Evolutionary conservation across 1,284 basidiomycete species (phyloP).

Genomic region (Naganishia sp.): DNA sequence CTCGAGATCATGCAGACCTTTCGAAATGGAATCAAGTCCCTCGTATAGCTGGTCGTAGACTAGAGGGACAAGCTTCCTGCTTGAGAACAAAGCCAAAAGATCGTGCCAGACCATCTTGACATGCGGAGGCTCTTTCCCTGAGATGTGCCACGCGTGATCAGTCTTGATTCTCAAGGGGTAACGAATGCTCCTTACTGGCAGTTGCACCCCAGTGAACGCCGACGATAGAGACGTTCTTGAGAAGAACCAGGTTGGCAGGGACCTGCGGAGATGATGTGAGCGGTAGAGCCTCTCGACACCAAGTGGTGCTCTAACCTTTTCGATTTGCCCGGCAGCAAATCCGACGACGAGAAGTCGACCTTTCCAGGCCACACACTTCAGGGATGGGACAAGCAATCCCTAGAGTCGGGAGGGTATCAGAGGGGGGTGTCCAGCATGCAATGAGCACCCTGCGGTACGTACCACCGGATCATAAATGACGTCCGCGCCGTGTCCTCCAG

Average conservation of each 20-base stretch:
- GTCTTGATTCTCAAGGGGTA: conserved; percentile 6
- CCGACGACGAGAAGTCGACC: conserved; percentile 88
- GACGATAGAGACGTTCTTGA: conserved; percentile 80
- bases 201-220: conserved; percentile 88
- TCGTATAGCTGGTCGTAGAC: conserved; percentile 71
- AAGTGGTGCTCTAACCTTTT: conserved; percentile 63
- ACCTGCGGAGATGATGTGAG: conserved; percentile 50
- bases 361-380: conserved; percentile 94
- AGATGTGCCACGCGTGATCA: conserved; percentile 8
- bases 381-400: conserved; percentile 45
- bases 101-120: conserved; percentile 71
- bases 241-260: conserved; percentile 80
- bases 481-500: conserved; percentile 76
- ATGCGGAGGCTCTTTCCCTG: conserved; percentile 69
- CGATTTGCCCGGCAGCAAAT: conserved; percentile 83
- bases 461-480: conserved; percentile 87
- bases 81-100: conserved; percentile 70
- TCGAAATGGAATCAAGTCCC: conserved; percentile 69
- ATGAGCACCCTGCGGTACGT: conserved; percentile 41
- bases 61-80: conserved; percentile 69
- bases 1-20: conserved; percentile 59
- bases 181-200: conserved; percentile 57
- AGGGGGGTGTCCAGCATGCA: too few species aligned
- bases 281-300: not conserved
- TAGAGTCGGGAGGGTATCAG: conserved; percentile 5